A percentile compares a stretch with the other conserved stretches of the same genome.
Evolutionary conservation across 768 basidiomycete species (phyloP).

Genomic region (Kwoniella pini): DNA sequence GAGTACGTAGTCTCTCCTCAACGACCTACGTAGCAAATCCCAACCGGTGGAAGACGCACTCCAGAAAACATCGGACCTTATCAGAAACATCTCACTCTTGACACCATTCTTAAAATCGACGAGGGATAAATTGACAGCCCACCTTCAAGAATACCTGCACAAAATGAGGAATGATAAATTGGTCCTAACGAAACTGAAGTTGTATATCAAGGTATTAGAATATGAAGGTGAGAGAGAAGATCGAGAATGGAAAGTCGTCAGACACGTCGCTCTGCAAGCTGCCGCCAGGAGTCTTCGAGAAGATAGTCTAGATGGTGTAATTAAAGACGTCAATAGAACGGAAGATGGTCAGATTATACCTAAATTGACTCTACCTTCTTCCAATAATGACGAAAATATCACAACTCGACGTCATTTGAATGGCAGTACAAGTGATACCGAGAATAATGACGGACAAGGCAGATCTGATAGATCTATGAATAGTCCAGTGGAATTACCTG

Average conservation of each 20-base stretch:
- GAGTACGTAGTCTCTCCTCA: conserved; percentile 63
- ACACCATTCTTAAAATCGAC: conserved; percentile 86
- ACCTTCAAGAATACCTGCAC: conserved; percentile 66
- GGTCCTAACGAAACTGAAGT: conserved; percentile 70
- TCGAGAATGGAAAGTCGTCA: conserved; percentile 66
- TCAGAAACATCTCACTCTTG: conserved; percentile 78
- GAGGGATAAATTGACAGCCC: conserved; percentile 68
- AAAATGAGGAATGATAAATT: conserved; percentile 69
- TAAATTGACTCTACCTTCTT: not conserved
- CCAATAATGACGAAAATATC: not conserved
- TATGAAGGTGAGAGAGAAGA: conserved; percentile 73
- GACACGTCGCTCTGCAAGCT: conserved; percentile 70
- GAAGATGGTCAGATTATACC: conserved; percentile 7
- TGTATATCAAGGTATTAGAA: conserved; percentile 72
- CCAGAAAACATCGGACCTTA: conserved; percentile 67
- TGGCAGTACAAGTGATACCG: not conserved
- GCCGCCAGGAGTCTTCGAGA: conserved; percentile 66
- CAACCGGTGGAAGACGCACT: conserved; percentile 63
- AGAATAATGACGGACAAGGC: not conserved
- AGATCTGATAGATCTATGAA: not conserved
- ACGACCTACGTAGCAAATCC: conserved; percentile 66
- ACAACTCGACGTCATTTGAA: not conserved
- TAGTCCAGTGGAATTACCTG: conserved; percentile 33
- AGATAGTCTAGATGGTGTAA: conserved; percentile 15
- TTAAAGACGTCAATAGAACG: conserved; percentile 16